Conservation (phyloP, 495 filamentous ascomycete species). For the Oleoguttula mirabilis region DNA sequence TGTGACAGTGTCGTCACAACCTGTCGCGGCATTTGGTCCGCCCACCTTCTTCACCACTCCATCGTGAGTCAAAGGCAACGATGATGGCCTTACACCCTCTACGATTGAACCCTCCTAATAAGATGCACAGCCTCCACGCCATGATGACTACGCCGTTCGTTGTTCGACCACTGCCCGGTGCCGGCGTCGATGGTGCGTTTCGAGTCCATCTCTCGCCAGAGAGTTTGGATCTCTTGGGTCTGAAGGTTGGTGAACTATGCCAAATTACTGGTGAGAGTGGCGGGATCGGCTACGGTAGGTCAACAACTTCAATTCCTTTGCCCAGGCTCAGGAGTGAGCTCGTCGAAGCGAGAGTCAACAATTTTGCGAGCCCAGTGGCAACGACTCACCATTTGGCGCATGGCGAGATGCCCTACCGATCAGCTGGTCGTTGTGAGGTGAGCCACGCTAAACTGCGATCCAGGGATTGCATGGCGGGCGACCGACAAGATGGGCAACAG, state of each 20-base stretch:
- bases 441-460: background rate
- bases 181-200: conserved; percentile 47
- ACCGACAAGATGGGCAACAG: conserved; percentile 40
- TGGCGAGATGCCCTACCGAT: too few relatives aligned
- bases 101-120: background rate
- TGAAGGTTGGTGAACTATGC: conserved; percentile 49
- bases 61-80: background rate
- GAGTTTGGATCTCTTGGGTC: conserved; percentile 45
- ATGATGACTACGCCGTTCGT: conserved; percentile 27
- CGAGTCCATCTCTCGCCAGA: conserved; percentile 56
- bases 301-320: too few relatives aligned
- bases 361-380: too few relatives aligned
- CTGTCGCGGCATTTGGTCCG: background rate
- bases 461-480: conserved; percentile 53
- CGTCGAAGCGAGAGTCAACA: too few relatives aligned
- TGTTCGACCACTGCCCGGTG: conserved; percentile 42
- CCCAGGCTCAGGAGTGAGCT: too few relatives aligned
- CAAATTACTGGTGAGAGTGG: conserved; percentile 12
- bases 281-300: too few relatives aligned
- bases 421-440: too few relatives aligned
- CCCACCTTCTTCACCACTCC: background rate
- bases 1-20: too few relatives aligned
- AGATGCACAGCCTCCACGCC: background rate
- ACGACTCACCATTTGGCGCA: too few relatives aligned
- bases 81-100: background rate